Base-by-base conservation (phyloP, 345 rosid species). In the Rhizophora apiculata region DNA sequence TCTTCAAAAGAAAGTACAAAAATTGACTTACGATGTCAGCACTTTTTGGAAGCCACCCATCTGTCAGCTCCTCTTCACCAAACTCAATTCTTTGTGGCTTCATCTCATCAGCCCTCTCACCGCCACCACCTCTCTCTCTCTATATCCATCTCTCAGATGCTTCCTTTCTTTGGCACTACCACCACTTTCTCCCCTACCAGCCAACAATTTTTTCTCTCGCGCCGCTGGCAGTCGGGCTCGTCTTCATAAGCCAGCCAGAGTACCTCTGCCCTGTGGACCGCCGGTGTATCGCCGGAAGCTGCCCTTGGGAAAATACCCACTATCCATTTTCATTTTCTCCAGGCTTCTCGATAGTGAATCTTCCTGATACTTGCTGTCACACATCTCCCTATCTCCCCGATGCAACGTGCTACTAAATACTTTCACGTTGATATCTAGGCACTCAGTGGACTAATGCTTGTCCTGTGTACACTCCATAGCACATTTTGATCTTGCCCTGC, bases 11-110 rank as follows among this genome's bases (percentile, higher is more conserved):
- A 37, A 37, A 2, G 46, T 27, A 63, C 26, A 2, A 26, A 43
- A 16, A 13, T 39, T 39, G 18, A 5, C 13, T 11, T 86, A 30
- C 83, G 86, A 74, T 81, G 21, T 85, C 94, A 0, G 88, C 89
- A 66, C 94, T 81, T 34, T 78, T 88, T 0, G 86, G 89, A 69
- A 81, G 94, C 91, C 94, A 85, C 6, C 91, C 94, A 72, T 78
- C 72, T 18, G 78, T 80, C 6, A 70, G 24, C 67, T 81, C 84
- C 57, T 55, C 81, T 6, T 55, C 79, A 30, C 48, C 78, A 65
- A 34, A 51, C 48, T 55, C 43, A 65, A 55, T 51, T 22, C 57
- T 51, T 6, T 34, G 22, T 1, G 54, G n/a, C 53, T 46, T 46
- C 30, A 26, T 67, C 29, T 64, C 39, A 27, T 67, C 69, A 31